Evolutionary conservation across 163 green algal species (phyloP).

Genomic region (Botryococcus braunii): DNA sequence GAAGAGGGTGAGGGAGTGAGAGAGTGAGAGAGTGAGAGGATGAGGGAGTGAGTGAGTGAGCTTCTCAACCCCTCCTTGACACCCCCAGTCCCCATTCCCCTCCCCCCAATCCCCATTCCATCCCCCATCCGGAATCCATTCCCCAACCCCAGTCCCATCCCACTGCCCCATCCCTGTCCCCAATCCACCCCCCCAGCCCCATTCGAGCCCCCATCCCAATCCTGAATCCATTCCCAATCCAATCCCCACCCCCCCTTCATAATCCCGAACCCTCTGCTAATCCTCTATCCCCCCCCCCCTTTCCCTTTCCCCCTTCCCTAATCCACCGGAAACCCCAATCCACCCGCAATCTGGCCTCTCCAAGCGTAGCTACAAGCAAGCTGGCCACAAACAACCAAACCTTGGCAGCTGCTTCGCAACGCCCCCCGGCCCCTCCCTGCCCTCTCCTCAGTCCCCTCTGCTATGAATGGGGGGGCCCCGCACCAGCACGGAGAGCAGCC

Average conservation of each 20-base stretch:
- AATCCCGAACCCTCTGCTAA: too few species aligned
- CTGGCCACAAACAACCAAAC: not conserved
- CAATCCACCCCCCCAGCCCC: too few species aligned
- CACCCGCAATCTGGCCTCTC: not conserved
- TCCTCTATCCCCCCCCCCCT: not conserved
- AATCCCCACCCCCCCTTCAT: too few species aligned
- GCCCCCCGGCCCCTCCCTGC: too few species aligned
- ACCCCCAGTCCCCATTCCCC: not conserved
- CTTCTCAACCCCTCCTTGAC: not conserved
- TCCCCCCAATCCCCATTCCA: not conserved
- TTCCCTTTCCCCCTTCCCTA: not conserved
- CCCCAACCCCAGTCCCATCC: too few species aligned
- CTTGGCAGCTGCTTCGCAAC: not conserved
- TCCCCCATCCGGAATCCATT: not conserved
- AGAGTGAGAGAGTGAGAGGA: not conserved
- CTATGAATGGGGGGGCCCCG: not conserved
- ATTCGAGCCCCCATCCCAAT: too few species aligned
- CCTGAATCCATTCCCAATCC: too few species aligned
- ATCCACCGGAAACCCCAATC: not conserved
- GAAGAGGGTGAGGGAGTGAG: not conserved
- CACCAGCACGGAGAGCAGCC: slow-evolving; percentile 22
- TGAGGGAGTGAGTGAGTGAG: not conserved
- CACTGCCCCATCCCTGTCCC: too few species aligned
- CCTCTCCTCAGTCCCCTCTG: too few species aligned
- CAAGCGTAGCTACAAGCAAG: not conserved